phyloP scores from a whole-genome alignment of 805 yeast species.

The Wickerhamomyces bovis region DNA sequence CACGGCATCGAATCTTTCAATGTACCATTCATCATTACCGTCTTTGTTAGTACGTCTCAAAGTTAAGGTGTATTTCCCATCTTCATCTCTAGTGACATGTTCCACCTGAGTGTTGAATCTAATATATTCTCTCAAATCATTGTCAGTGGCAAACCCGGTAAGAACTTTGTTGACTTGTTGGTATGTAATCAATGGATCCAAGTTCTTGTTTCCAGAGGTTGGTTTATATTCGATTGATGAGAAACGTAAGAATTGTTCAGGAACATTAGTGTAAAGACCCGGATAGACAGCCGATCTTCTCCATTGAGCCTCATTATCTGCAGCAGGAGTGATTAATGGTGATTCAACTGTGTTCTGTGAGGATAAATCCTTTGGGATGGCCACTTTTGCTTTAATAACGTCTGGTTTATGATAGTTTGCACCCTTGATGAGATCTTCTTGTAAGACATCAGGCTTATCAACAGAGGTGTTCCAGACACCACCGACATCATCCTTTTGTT shows the following conservation, averaged over 20 bases:
- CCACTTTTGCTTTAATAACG: conserved; percentile 22
- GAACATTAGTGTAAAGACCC: conserved; percentile 35
- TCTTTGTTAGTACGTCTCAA: conserved; percentile 15
- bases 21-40: conserved; percentile 35
- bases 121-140: conserved; percentile 27
- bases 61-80: conserved; percentile 33
- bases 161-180: conserved; percentile 27
- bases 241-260: conserved; percentile 32
- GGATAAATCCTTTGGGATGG: conserved; percentile 9
- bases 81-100: conserved; percentile 23
- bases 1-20: conserved; percentile 46
- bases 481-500: conserved; percentile 33
- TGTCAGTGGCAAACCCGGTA: conserved; percentile 23
- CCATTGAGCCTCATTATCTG: conserved; percentile 32
- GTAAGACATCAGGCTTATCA: conserved; percentile 13
- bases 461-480: conserved; percentile 35
- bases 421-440: conserved; percentile 22
- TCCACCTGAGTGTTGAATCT: conserved; percentile 35
- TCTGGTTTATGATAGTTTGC: conserved; percentile 28
- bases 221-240: conserved; percentile 27
- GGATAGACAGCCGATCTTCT: conserved; percentile 30
- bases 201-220: conserved; percentile 9
- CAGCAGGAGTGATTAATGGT: conserved; percentile 16
- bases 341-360: conserved; percentile 10
- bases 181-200: conserved; percentile 34